These are phyloP conservation scores for Sisymbrium irio DNA, from an alignment of 345 rosid species.

Conservation along the genomic window DNA sequence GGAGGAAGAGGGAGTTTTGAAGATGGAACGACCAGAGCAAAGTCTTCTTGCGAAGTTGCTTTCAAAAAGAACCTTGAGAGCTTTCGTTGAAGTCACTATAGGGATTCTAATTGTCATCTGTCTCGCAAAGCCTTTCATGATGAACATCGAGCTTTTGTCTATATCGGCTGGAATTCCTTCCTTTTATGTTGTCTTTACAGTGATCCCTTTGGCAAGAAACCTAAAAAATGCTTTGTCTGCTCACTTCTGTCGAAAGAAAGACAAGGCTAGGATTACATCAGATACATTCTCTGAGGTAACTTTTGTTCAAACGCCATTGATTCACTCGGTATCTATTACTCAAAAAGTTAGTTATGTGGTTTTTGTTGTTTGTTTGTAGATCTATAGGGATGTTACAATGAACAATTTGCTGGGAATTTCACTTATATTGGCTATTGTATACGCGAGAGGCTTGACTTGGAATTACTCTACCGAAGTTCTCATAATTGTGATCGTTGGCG, in stretches of 20 bases:
- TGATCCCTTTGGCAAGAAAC: conserved; percentile 30
- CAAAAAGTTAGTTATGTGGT: neutral
- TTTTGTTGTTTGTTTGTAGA: conserved; percentile 9
- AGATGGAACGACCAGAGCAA: conserved; percentile 13
- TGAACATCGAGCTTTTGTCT: conserved; percentile 24
- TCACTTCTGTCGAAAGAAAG: conserved; percentile 23
- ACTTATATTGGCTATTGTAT: conserved; percentile 24
- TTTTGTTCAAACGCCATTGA: neutral
- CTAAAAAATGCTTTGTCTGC: conserved; percentile 25
- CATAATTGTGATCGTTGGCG: conserved; percentile 24
- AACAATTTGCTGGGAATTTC: conserved; percentile 31
- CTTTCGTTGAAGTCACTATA: conserved; percentile 19
- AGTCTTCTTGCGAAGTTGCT: conserved; percentile 13
- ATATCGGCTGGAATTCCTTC: conserved; percentile 33
- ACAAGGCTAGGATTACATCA: conserved; percentile 25
- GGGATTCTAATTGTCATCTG: conserved; percentile 25
- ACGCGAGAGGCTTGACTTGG: conserved; percentile 29
- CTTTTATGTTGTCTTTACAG: conserved; percentile 26
- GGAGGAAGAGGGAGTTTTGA: conserved; percentile 19
- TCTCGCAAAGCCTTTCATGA: conserved; percentile 34
- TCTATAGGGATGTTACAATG: conserved; percentile 31
- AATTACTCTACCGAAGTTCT: conserved; percentile 28
- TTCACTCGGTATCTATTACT: neutral
- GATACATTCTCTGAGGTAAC: conserved; percentile 31
- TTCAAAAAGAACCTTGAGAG: neutral